A percentile compares a stretch with the other conserved stretches of the same genome.
These are phyloP conservation scores for Myriosclerotinia scirpicola DNA, from an alignment of 2,329 filamentous ascomycete genomes.

Conservation along the genomic window DNA sequence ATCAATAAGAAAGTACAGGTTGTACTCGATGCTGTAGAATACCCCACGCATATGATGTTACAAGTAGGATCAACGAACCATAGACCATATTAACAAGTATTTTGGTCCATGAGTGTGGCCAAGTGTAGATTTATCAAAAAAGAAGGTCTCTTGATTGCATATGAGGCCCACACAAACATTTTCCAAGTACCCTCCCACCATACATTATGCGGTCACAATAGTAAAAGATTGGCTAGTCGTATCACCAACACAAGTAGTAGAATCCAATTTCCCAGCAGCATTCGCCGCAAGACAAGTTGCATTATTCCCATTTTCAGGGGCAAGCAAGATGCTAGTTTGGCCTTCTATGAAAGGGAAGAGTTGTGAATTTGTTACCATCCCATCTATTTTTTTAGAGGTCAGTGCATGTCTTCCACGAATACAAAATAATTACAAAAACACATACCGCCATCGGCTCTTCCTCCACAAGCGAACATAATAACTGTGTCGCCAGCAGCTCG, in stretches of 20 bases:
- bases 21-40: background rate
- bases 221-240: conserved; percentile 29
- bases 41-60: background rate
- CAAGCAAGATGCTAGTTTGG: conserved; percentile 44
- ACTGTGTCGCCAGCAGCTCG: conserved; percentile 53
- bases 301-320: conserved; percentile 48
- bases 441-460: conserved; percentile 52
- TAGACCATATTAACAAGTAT: background rate
- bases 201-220: conserved; percentile 24
- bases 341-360: conserved; percentile 49
- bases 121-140: background rate
- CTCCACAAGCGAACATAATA: conserved; percentile 59
- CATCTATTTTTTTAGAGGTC: conserved; percentile 29
- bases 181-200: background rate
- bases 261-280: conserved; percentile 32
- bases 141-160: background rate
- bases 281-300: conserved; percentile 47
- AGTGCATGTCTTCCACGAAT: background rate
- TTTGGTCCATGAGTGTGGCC: background rate
- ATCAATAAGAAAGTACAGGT: background rate
- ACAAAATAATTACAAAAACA: background rate
- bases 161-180: background rate
- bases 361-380: conserved; percentile 46
- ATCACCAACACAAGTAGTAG: conserved; percentile 28
- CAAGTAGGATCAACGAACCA: background rate